phyloP scores from a whole-genome alignment of 345 rosid genomes.

The Camelina hispida region DNA sequence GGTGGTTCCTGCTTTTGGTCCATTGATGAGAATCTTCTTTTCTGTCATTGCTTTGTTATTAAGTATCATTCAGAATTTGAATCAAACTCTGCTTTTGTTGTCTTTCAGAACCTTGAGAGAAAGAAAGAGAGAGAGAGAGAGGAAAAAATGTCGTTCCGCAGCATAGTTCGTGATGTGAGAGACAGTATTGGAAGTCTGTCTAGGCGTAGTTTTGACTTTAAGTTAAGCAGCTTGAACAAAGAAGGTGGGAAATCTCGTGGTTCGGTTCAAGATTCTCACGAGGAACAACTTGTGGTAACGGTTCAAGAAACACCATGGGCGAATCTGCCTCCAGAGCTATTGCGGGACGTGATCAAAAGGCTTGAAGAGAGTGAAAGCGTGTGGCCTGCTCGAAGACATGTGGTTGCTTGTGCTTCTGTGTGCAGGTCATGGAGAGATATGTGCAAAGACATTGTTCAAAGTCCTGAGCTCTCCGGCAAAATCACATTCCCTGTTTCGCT shows the following conservation, averaged over 20 bases:
- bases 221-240: conserved; percentile 63
- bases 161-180: conserved; percentile 90
- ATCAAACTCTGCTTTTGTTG: conserved; percentile 31
- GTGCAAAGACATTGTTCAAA: conserved; percentile 86
- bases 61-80: conserved; percentile 48
- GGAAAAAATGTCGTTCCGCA: conserved; percentile 70
- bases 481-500: conserved; percentile 91
- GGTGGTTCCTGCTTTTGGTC: conserved; percentile 62
- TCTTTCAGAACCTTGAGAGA: conserved; percentile 15
- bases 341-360: conserved; percentile 86
- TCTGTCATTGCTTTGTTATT: conserved; percentile 49
- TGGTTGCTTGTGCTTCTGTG: conserved; percentile 94
- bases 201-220: conserved; percentile 83
- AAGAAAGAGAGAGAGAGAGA: too few species aligned
- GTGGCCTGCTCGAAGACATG: conserved; percentile 91
- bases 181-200: conserved; percentile 95
- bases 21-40: conserved; percentile 71
- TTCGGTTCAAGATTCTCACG: conserved; percentile 68
- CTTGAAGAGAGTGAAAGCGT: conserved; percentile 84
- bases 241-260: conserved; percentile 77
- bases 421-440: conserved; percentile 95
- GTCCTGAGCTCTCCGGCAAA: conserved; percentile 84
- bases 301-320: conserved; percentile 84
- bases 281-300: conserved; percentile 49
- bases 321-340: conserved; percentile 86